Conservation (phyloP, 2,329 filamentous ascomycete genomes). For the Didymella keratinophila region DNA sequence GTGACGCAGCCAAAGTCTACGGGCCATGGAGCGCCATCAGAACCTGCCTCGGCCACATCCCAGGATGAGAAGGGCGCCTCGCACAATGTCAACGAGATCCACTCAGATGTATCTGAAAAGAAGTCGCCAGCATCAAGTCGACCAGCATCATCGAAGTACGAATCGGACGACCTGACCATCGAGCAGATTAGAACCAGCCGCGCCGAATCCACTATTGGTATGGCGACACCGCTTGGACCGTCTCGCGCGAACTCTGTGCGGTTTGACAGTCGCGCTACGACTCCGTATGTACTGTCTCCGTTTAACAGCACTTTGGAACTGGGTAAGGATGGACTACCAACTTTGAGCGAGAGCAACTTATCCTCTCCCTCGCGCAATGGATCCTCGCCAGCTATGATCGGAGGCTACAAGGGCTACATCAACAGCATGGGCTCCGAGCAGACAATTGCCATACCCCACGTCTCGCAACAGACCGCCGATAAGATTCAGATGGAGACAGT, state of each 20-base stretch:
- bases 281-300: constrained; percentile 30
- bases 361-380: constrained; percentile 23
- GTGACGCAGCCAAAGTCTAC: constrained; percentile 23
- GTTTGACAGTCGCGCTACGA: constrained; percentile 37
- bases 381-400: constrained; percentile 18
- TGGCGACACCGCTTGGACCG: constrained; percentile 28
- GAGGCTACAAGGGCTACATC: constrained; percentile 7
- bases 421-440: constrained; percentile 26
- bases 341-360: constrained; percentile 27
- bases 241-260: constrained; percentile 33
- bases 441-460: constrained; percentile 21
- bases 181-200: constrained; percentile 29
- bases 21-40: constrained; percentile 17
- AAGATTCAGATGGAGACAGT: constrained; percentile 44
- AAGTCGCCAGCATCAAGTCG: constrained; percentile 10
- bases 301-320: constrained; percentile 23
- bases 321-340: constrained; percentile 7
- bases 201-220: constrained; percentile 30
- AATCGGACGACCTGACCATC: constrained; percentile 37
- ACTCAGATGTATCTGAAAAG: background rate
- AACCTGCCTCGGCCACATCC: background rate
- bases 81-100: background rate
- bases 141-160: constrained; percentile 22
- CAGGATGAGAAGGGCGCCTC: background rate
- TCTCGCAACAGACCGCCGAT: constrained; percentile 20